These are phyloP conservation scores for Chaetomidium leptoderma DNA, from an alignment of 495 filamentous ascomycete species.

Conservation along the genomic window DNA sequence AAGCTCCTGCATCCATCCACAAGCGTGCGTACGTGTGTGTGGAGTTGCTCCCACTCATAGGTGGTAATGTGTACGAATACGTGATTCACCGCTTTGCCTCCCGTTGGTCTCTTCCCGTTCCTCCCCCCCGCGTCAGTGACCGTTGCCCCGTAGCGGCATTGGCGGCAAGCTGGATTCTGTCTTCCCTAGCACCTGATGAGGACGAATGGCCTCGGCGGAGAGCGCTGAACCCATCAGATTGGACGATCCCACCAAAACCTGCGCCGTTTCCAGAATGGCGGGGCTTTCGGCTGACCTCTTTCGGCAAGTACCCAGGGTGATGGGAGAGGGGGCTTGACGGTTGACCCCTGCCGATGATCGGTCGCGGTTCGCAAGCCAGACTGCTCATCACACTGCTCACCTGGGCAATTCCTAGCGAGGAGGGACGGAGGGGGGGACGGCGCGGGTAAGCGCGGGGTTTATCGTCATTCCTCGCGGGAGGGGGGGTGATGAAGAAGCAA, in stretches of 20 bases:
- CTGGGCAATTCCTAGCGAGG: conserved; percentile 2
- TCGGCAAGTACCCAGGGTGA: neutral
- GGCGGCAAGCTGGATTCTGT: no score
- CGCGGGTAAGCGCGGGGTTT: neutral
- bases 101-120: neutral
- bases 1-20: neutral
- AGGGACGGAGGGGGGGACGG: neutral
- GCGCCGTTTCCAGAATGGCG: neutral
- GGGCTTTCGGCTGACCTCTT: conserved; percentile 4
- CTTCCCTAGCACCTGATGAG: no score
- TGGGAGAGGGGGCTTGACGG: neutral
- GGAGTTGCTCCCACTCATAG: neutral
- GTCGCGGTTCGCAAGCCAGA: neutral
- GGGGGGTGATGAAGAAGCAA: neutral
- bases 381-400: conserved; percentile 2
- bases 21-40: neutral
- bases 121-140: neutral
- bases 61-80: no score
- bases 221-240: neutral
- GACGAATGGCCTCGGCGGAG: neutral
- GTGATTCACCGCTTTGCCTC: neutral
- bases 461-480: no score
- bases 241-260: neutral
- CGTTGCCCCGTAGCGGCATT: neutral
- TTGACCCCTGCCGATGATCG: neutral